Evolutionary conservation across 495 filamentous ascomycete species (phyloP).

Genomic region (Oleoguttula mirabilis): DNA sequence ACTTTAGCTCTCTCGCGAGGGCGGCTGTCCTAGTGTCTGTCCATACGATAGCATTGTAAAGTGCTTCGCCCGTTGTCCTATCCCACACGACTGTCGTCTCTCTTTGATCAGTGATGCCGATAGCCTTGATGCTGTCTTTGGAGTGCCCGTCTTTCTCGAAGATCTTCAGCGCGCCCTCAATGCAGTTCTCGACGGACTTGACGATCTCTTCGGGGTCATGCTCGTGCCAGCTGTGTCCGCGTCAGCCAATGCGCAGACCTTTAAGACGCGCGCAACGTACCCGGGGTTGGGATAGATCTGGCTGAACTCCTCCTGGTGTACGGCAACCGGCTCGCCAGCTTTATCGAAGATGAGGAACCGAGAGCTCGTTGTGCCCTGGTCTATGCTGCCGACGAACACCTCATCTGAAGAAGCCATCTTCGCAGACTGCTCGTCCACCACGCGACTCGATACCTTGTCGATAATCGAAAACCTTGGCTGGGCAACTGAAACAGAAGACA

Average conservation of each 20-base stretch:
- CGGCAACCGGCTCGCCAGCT: conserved; percentile 64
- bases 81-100: conserved; percentile 94
- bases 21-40: conserved; percentile 75
- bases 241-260: not conserved
- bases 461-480: too few relatives aligned
- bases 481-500: not conserved
- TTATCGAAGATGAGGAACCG: conserved; percentile 87
- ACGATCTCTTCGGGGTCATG: conserved; percentile 78
- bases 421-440: conserved; percentile 1
- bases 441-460: too few relatives aligned
- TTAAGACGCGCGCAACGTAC: conserved; percentile 39
- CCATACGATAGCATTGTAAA: conserved; percentile 89
- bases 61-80: conserved; percentile 66
- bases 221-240: conserved; percentile 68
- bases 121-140: conserved; percentile 60
- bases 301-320: conserved; percentile 83
- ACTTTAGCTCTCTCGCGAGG: conserved; percentile 73
- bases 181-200: conserved; percentile 68
- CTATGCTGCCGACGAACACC: conserved; percentile 62
- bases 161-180: conserved; percentile 33
- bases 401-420: conserved; percentile 13
- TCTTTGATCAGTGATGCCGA: conserved; percentile 91
- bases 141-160: conserved; percentile 44
- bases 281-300: conserved; percentile 82
- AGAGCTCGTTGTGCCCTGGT: conserved; percentile 87